A percentile compares a stretch with the other conserved stretches of the same genome.
Evolutionary conservation across 805 yeast genomes (phyloP).

Genomic region (Saccharomycopsis sp.): DNA sequence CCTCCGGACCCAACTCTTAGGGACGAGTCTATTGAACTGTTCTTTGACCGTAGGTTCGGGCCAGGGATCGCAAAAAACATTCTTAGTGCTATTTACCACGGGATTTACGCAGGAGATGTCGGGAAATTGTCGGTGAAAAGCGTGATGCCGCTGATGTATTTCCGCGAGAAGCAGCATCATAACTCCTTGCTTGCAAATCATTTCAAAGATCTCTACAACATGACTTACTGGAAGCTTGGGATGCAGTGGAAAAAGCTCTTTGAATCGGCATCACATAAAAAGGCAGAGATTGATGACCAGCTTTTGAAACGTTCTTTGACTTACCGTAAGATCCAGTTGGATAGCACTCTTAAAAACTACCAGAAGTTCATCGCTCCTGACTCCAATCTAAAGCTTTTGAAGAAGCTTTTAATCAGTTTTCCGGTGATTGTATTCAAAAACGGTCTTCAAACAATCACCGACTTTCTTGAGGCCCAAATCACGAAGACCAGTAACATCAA

Average conservation of each 20-base stretch:
- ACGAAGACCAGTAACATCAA: constrained; percentile 35
- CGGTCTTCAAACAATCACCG: constrained; percentile 53
- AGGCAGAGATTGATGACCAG: constrained; percentile 29
- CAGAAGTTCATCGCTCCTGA: constrained; percentile 34
- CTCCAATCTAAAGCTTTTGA: constrained; percentile 35
- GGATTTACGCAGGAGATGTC: constrained; percentile 87
- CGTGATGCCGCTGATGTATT: constrained; percentile 23
- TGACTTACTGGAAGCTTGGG: background rate
- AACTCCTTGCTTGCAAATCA: background rate
- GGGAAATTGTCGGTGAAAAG: constrained; percentile 42
- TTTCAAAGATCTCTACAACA: background rate
- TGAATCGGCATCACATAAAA: constrained; percentile 25
- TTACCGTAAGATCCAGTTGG: constrained; percentile 18
- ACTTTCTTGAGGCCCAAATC: constrained; percentile 35
- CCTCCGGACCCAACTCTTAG: constrained; percentile 8
- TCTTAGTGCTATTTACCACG: constrained; percentile 78
- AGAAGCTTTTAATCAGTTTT: constrained; percentile 29
- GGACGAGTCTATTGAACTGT: constrained; percentile 71
- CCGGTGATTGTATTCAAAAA: constrained; percentile 56
- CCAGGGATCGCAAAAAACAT: constrained; percentile 38
- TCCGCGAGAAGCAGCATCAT: background rate
- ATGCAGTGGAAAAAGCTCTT: constrained; percentile 2
- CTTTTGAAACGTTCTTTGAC: background rate
- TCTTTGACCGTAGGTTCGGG: constrained; percentile 67
- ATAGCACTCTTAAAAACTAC: constrained; percentile 33